Evolutionary conservation across 345 rosid species (phyloP).

Genomic region (Linum usitatissimum): DNA sequence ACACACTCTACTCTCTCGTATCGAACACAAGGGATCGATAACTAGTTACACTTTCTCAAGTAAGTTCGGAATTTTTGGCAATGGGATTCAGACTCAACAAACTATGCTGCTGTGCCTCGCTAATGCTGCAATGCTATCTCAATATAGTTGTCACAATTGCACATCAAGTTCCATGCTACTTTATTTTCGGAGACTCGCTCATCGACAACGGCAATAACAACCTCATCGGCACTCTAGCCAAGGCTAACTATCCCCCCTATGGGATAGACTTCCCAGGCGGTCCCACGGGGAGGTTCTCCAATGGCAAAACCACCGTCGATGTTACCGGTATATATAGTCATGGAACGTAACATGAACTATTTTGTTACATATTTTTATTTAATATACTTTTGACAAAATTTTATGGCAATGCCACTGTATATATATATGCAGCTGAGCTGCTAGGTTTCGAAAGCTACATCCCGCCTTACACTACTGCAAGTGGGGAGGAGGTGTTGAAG

Average conservation of each 20-base stretch:
- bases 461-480: background rate
- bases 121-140: background rate
- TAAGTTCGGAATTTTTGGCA: background rate
- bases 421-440: background rate
- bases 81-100: background rate
- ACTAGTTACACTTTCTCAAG: too few species aligned
- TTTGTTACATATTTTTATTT: too few species aligned
- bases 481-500: background rate
- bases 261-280: conserved; percentile 13
- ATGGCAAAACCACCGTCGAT: conserved; percentile 5
- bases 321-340: background rate
- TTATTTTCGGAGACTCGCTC: conserved; percentile 16
- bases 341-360: too few species aligned
- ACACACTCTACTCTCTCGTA: too few species aligned
- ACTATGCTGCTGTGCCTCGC: background rate
- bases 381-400: too few species aligned
- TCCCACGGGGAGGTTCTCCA: conserved; percentile 13
- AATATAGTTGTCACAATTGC: too few species aligned
- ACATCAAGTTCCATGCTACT: conserved; percentile 11
- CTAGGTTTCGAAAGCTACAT: background rate
- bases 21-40: too few species aligned
- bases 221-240: background rate
- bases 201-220: conserved; percentile 14
- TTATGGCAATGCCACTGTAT: too few species aligned
- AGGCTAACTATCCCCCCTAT: conserved; percentile 11